Conservation (phyloP, 768 basidiomycete species). For the Suillus weaverae region DNA sequence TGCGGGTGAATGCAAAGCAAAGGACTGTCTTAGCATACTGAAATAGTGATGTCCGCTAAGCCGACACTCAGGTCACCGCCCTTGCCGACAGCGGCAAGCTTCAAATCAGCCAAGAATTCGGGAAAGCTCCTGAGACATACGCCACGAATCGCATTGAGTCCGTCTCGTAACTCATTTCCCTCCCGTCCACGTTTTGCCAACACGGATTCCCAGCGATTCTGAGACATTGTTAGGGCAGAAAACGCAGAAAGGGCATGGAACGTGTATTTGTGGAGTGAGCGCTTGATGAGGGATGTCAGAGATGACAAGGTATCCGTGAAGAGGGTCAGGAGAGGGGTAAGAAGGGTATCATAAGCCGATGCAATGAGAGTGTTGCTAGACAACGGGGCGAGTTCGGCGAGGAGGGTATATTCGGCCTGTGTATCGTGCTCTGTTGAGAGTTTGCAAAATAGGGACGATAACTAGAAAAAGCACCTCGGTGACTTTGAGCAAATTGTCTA, state of each 20-base stretch:
- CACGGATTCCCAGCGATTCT: conserved; percentile 67
- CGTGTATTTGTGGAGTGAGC: conserved; percentile 72
- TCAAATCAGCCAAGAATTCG: conserved; percentile 79
- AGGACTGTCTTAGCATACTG: conserved; percentile 34
- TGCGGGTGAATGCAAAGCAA: not conserved
- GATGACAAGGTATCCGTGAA: conserved; percentile 67
- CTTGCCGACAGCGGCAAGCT: conserved; percentile 51
- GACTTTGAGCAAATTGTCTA: conserved; percentile 60
- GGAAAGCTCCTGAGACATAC: conserved; percentile 82
- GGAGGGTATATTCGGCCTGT: conserved; percentile 68
- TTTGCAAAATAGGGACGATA: not conserved
- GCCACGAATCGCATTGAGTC: conserved; percentile 58
- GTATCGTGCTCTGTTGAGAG: not conserved
- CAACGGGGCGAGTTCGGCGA: conserved; percentile 64
- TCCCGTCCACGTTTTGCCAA: conserved; percentile 53
- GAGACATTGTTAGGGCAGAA: conserved; percentile 53
- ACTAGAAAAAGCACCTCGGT: conserved; percentile 52
- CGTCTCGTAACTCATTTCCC: conserved; percentile 72
- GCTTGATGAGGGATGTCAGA: conserved; percentile 67
- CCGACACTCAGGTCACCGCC: conserved; percentile 62
- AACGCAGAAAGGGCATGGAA: conserved; percentile 80
- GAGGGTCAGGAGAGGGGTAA: conserved; percentile 62
- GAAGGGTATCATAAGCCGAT: conserved; percentile 59
- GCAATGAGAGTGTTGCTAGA: conserved; percentile 49
- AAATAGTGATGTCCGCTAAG: conserved; percentile 58